These are phyloP conservation scores for Noccaea caerulescens DNA, from an alignment of 345 rosid species.

Conservation along the genomic window DNA sequence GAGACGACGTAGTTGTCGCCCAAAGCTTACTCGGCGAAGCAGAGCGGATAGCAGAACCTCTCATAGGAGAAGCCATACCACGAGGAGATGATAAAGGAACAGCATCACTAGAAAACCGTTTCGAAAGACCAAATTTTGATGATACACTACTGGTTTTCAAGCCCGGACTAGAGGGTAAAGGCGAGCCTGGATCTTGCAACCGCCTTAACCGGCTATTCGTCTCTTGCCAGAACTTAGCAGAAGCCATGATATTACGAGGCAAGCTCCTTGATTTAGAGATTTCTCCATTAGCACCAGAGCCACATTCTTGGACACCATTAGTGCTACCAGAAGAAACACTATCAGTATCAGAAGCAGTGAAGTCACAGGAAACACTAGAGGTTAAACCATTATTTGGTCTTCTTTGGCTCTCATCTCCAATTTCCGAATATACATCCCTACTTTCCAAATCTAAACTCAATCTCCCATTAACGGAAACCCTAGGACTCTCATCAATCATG, in stretches of 20 bases:
- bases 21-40: conserved; percentile 54
- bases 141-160: conserved; percentile 59
- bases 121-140: conserved; percentile 69
- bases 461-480: conserved; percentile 51
- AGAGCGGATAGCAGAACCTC: conserved; percentile 55
- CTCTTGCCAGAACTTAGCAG: conserved; percentile 99
- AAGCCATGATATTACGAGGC: conserved; percentile 64
- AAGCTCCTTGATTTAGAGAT: conserved; percentile 55
- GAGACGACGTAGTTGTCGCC: conserved; percentile 56
- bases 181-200: conserved; percentile 89
- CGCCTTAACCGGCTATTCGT: conserved; percentile 93
- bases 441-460: conserved; percentile 58
- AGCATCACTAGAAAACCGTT: conserved; percentile 68
- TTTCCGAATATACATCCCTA: conserved; percentile 46
- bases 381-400: conserved; percentile 49
- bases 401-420: conserved; percentile 44
- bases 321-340: conserved; percentile 83
- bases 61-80: conserved; percentile 73
- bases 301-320: conserved; percentile 56
- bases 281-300: conserved; percentile 53
- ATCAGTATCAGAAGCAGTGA: conserved; percentile 80
- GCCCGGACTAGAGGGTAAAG: conserved; percentile 66
- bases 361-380: conserved; percentile 59
- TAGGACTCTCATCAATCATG: conserved; percentile 59
- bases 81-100: conserved; percentile 67